Base-by-base conservation (phyloP, 345 rosid genomes). In the Cardiospermum halicacabum region DNA sequence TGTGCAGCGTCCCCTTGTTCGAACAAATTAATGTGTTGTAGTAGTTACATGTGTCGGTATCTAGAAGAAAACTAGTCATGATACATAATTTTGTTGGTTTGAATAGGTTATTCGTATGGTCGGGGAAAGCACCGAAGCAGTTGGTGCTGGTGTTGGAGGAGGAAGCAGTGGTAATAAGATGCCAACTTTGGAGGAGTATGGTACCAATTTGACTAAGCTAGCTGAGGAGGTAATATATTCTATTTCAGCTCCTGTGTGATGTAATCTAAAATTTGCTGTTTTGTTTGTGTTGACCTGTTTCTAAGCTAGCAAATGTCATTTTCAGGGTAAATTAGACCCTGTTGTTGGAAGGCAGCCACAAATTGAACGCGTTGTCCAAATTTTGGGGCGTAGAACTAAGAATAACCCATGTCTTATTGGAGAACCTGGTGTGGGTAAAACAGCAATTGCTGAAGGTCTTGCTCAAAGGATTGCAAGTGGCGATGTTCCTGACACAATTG, bases 361-460 rank as follows among this genome's bases (percentile, higher is more conserved):
- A 71, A 95, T 95, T 24, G 98, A 95, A 73, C 83, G 99, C 43
- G 99, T 95, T 28, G 80, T 89, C 58, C 99, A 95, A 74, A 95
- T 95, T 71, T 74, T 95, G 83, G 99, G 94, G 57, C 90, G 99
- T 39, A 72, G 99, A 70, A 95, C 99, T 53, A 91, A 95, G 77
- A 95, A 95, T 72, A 95, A 95, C 40, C 98, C 99, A 0, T 95
- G 99, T 72, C 98, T 95, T 71, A 89, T 91, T 67, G 99, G 99
- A 78, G 99, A 95, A 75, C 99, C 99, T 70, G 99, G 99, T 49
- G 99, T 95, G 40, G 99, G 99, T 56, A 95, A 95, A 85, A 95
- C 99, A 51, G 98, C 99, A 63, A 95, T 95, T 74, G 99, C 99
- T 1, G 99, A 91, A 83, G 99, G 99, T 64, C 98, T 91, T 43